A percentile compares a stretch with the other conserved stretches of the same genome.
Conservation (phyloP, 225 moss, liverwort and hornwort genomes). For the Bryoerythrophyllum caledonicum region DNA sequence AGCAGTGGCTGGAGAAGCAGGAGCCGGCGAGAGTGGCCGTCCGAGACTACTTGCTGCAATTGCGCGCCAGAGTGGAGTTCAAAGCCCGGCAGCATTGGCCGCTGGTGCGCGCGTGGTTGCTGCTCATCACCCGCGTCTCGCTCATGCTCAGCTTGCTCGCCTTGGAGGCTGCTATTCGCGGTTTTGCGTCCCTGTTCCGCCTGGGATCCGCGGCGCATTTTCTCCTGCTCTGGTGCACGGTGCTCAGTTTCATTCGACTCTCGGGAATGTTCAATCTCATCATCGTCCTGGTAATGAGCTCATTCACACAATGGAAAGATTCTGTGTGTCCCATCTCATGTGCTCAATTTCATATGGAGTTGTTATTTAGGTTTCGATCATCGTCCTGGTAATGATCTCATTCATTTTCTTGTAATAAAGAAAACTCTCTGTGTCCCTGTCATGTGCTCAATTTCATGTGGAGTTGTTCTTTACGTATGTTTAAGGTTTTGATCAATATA, state of each 20-base stretch:
- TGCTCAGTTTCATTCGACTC: slow-evolving; percentile 69
- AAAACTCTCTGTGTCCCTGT: not conserved
- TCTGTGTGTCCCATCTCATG: too few species aligned
- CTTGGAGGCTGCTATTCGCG: slow-evolving; percentile 78
- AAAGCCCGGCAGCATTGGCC: slow-evolving; percentile 64
- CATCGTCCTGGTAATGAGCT: slow-evolving; percentile 62
- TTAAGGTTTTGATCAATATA: not conserved
- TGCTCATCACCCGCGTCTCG: slow-evolving; percentile 57
- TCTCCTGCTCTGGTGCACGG: slow-evolving; percentile 85
- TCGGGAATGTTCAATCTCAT: slow-evolving; percentile 73
- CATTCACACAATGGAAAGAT: not conserved
- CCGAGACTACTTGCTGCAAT: slow-evolving; percentile 43
- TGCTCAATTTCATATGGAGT: too few species aligned
- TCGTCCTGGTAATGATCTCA: too few species aligned
- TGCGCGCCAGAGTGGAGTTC: slow-evolving; percentile 46
- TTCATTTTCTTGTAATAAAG: too few species aligned
- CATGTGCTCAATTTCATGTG: not conserved
- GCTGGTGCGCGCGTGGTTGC: slow-evolving; percentile 56
- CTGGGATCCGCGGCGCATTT: slow-evolving; percentile 87
- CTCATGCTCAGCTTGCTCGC: slow-evolving; percentile 70
- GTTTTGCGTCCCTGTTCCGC: slow-evolving; percentile 72
- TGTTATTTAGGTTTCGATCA: too few species aligned
- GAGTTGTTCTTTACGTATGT: not conserved
- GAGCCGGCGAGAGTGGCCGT: slow-evolving; percentile 60
- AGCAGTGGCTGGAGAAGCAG: slow-evolving; percentile 45